Evolutionary conservation across 768 basidiomycete genomes (phyloP).

Genomic region (Mycena floridula): DNA sequence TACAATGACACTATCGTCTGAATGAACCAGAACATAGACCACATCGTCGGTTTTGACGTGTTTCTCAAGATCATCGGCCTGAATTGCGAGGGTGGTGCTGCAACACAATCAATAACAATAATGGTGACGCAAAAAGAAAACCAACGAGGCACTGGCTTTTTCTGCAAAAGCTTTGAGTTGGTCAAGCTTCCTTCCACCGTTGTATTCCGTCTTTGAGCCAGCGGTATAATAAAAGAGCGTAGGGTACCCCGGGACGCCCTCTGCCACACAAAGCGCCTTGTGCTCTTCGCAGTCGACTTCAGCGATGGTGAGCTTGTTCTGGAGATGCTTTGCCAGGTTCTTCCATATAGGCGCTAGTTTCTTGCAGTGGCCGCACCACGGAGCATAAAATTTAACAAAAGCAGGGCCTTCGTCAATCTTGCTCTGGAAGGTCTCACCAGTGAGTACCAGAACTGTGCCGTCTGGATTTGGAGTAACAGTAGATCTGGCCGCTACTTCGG

Average conservation of each 20-base stretch:
- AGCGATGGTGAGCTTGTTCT: slow-evolving; percentile 67
- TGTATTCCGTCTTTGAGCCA: slow-evolving; percentile 66
- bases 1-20: slow-evolving; percentile 23
- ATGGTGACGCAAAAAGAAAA: slow-evolving; percentile 8
- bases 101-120: not conserved
- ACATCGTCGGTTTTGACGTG: slow-evolving; percentile 42
- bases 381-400: slow-evolving; percentile 76
- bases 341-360: slow-evolving; percentile 82
- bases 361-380: slow-evolving; percentile 98
- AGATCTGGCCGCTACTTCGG: slow-evolving; percentile 12
- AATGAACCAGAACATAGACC: slow-evolving; percentile 54
- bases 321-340: slow-evolving; percentile 65
- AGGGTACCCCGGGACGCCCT: slow-evolving; percentile 78
- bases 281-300: slow-evolving; percentile 88
- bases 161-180: slow-evolving; percentile 69
- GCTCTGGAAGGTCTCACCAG: slow-evolving; percentile 31
- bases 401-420: slow-evolving; percentile 37
- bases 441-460: slow-evolving; percentile 32
- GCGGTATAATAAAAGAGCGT: slow-evolving; percentile 67
- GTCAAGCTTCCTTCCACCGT: slow-evolving; percentile 63
- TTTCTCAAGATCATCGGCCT: slow-evolving; percentile 35
- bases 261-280: slow-evolving; percentile 52
- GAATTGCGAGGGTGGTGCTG: slow-evolving; percentile 34
- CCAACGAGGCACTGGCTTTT: slow-evolving; percentile 70
- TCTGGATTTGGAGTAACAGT: slow-evolving; percentile 25